Base-by-base conservation (phyloP, 1,284 basidiomycete genomes). In the Boletus semigastroideus region DNA sequence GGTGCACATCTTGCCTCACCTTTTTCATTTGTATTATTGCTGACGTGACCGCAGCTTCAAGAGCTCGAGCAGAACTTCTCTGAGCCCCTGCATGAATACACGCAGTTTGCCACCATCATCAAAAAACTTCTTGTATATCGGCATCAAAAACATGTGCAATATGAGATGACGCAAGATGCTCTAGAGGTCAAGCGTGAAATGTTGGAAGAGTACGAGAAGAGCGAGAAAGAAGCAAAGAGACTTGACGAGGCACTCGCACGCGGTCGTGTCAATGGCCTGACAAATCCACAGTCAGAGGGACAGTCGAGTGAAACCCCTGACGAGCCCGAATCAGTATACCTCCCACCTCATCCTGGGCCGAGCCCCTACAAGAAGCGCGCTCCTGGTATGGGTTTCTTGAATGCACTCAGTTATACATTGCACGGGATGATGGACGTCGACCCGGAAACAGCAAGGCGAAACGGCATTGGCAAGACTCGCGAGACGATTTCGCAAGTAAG, bases 391-490 rank as follows among this genome's bases (percentile, higher is more conserved):
- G 95, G 94, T 7, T 74, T 99, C 25, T 67, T 99, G 39, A 94
- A 87, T 63, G 96, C 97, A 8, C 76, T 99, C 49, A 94, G 90
- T 63, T 94, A 98, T 72, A 95, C 94, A 20, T 72, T 99, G 54
- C 94, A 96, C 63, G 93, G 93, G 11, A 95, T 99, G 84, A 98
- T 99, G 88, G 97, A 99, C 63, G 91, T 92, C 8, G 97, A 99
- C 73, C 95, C 97, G 1, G 97, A 98, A 73, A 92, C 90, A 14
- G 95, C 96, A 5, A 80, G 97, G 55, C 79, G 96, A 53, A 97
- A 89, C 63, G 86, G 87, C 52, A 98, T 99, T 58, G 90, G 88
- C 57, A 98, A 96, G 74, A 94, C 94, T 2, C 80, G 92, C 62
- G 97, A 99, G 72, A 87, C 85, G 27, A 98, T 99, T 57, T 90